phyloP scores from a whole-genome alignment of 441 rosid species.

The Erysimum pusillum region DNA sequence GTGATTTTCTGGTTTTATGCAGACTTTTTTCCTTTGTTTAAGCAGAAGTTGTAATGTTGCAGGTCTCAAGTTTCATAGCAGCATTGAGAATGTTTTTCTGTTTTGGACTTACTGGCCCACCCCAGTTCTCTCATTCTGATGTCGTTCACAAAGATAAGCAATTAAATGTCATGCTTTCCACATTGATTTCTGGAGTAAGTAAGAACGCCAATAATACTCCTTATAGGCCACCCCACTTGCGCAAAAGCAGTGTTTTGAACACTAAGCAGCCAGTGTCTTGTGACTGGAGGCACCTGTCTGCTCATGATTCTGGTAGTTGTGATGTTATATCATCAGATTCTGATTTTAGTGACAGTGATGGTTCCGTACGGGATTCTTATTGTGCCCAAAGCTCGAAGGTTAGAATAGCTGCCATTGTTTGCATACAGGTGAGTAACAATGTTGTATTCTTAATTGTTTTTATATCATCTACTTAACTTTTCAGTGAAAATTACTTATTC shows the following conservation, averaged over 20 bases:
- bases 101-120: slow-evolving; percentile 69
- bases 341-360: slow-evolving; percentile 89
- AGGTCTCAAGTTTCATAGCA: slow-evolving; percentile 86
- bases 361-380: slow-evolving; percentile 59
- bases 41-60: slow-evolving; percentile 38
- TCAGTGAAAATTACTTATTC: slow-evolving; percentile 16
- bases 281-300: slow-evolving; percentile 54
- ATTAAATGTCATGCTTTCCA: slow-evolving; percentile 45
- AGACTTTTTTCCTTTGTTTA: slow-evolving; percentile 19
- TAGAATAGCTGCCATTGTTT: slow-evolving; percentile 79
- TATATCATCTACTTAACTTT: slow-evolving; percentile 9
- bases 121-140: slow-evolving; percentile 47
- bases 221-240: slow-evolving; percentile 93
- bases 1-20: slow-evolving; percentile 16
- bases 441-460: slow-evolving; percentile 23
- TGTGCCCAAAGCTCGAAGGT: slow-evolving; percentile 71
- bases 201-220: slow-evolving; percentile 55
- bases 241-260: slow-evolving; percentile 64
- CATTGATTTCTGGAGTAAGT: slow-evolving; percentile 54
- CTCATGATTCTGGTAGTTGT: slow-evolving; percentile 55
- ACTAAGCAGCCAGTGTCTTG: slow-evolving; percentile 52
- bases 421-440: slow-evolving; percentile 72
- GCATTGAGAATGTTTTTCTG: slow-evolving; percentile 75
- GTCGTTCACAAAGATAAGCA: slow-evolving; percentile 57
- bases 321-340: slow-evolving; percentile 83